These are phyloP conservation scores for Collybiopsis confluens DNA, from an alignment of 768 basidiomycete species.

Conservation along the genomic window DNA sequence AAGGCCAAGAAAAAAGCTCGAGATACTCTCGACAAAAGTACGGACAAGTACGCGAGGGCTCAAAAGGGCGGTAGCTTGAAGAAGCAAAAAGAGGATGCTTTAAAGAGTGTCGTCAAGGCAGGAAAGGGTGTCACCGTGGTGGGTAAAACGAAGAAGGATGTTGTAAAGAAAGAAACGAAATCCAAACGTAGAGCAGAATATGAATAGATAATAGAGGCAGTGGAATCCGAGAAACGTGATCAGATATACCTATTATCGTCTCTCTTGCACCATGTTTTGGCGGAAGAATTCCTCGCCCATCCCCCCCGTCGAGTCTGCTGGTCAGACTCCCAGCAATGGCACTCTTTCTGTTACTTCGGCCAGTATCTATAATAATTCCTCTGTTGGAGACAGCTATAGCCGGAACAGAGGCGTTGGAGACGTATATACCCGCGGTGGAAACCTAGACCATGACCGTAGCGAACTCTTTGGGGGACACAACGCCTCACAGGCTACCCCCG, in stretches of 20 bases:
- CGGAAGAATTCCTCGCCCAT: conserved; percentile 62
- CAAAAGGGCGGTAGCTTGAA: conserved; percentile 54
- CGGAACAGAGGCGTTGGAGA: conserved; percentile 56
- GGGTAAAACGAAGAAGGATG: conserved; percentile 56
- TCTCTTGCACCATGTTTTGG: conserved; percentile 7
- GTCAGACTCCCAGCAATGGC: conserved; percentile 17
- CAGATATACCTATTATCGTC: too few relatives aligned
- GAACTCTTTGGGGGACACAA: conserved; percentile 78
- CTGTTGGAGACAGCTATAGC: conserved; percentile 40
- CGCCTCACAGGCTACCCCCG: conserved; percentile 49
- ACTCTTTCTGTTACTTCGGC: conserved; percentile 31
- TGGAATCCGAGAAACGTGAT: too few relatives aligned
- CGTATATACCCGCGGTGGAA: conserved; percentile 58
- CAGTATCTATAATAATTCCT: conserved; percentile 8
- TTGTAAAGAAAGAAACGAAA: conserved; percentile 30
- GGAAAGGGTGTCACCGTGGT: conserved; percentile 87
- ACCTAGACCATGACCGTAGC: conserved; percentile 62
- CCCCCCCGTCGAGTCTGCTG: conserved; percentile 51
- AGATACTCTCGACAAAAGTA: conserved; percentile 57
- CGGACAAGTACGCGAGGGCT: conserved; percentile 58
- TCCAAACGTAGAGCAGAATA: too few relatives aligned
- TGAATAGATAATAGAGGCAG: too few relatives aligned
- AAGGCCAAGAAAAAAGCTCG: conserved; percentile 69
- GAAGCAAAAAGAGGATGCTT: conserved; percentile 80
- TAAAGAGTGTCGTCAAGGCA: conserved; percentile 77